These are phyloP conservation scores for Calonectria honghensis DNA, from an alignment of 2,329 filamentous ascomycete species.

Conservation along the genomic window DNA sequence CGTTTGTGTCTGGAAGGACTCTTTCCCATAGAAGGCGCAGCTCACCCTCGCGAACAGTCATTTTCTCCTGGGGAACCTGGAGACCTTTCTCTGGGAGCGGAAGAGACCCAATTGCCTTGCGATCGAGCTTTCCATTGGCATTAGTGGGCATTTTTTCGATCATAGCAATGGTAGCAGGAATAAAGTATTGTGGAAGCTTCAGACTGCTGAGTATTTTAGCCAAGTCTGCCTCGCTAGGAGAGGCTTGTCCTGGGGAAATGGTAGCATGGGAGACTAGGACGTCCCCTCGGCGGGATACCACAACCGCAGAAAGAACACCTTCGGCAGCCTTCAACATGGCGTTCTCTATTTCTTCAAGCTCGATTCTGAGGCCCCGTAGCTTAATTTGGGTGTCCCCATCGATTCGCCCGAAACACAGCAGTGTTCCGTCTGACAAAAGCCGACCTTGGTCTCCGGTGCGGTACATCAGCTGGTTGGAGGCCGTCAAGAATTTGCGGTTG, in stretches of 20 bases:
- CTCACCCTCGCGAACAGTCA: constrained; percentile 38
- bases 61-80: constrained; percentile 36
- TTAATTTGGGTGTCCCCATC: constrained; percentile 35
- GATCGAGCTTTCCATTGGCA: constrained; percentile 54
- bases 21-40: constrained; percentile 43
- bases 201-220: constrained; percentile 38
- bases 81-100: constrained; percentile 34
- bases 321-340: constrained; percentile 17
- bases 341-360: constrained; percentile 34
- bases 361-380: constrained; percentile 33
- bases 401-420: constrained; percentile 30
- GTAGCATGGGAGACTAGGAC: constrained; percentile 38
- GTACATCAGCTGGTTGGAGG: constrained; percentile 17
- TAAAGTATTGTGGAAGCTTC: constrained; percentile 55
- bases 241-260: constrained; percentile 1
- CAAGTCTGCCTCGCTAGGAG: constrained; percentile 42
- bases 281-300: constrained; percentile 34
- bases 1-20: constrained; percentile 39
- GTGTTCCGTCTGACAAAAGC: constrained; percentile 24
- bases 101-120: constrained; percentile 47
- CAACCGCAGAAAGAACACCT: constrained; percentile 26
- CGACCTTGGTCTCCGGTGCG: constrained; percentile 34
- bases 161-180: constrained; percentile 50
- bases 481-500: constrained; percentile 26
- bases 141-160: constrained; percentile 54